Evolutionary conservation across 495 filamentous ascomycete species (phyloP), one percentile per base, ranked within the genome.

Genomic region (Evansstolkia leycettana): DNA sequence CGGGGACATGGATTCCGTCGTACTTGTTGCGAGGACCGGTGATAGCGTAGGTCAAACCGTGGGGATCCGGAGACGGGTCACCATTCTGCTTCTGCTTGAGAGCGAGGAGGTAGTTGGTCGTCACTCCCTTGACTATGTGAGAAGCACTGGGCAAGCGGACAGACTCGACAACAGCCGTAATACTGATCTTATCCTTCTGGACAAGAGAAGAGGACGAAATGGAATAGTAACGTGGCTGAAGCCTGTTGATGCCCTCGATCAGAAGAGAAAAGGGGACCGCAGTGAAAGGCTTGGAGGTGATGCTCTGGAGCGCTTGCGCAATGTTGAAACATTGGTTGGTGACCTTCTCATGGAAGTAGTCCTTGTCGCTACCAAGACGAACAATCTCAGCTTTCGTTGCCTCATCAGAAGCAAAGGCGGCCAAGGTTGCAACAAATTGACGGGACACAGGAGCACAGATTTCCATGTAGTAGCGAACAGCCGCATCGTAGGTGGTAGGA

Each of bases 151-250:
- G 82, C 38, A 89, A 69, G 25, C 71, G 58, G 42, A 83, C 65
- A 26, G 79, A 80, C 58, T 94, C 92, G 38, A 99, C 90, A 24
- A 96, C 84, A 37, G 89, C 89, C 2, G 90, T 99, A 45, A 99
- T 80, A 41, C 90, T 82, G 43, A 96, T 83, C 63, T 84, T 80
- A 54, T 92, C 78, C 58, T 90, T 88, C 41, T 99, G 88, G 26
- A 93, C 90, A 7, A 85, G 57, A 15, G 90, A 95, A 0, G 89
- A 95, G 0, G 92, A 96, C 15, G 90, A 99, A 57, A 99, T 99
- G 16, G 92, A 96, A 67, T 99, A 99, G 69, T 96, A 99, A 18
- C 90, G 84, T 7, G 92, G 88, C 52, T 96, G 90, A 30, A 99
- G 75, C 66, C 93, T 94, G 61, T 81, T 82, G 36, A 96, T 57